Evolutionary conservation across 768 basidiomycete genomes (phyloP).

Genomic region (Panellus pusillus): DNA sequence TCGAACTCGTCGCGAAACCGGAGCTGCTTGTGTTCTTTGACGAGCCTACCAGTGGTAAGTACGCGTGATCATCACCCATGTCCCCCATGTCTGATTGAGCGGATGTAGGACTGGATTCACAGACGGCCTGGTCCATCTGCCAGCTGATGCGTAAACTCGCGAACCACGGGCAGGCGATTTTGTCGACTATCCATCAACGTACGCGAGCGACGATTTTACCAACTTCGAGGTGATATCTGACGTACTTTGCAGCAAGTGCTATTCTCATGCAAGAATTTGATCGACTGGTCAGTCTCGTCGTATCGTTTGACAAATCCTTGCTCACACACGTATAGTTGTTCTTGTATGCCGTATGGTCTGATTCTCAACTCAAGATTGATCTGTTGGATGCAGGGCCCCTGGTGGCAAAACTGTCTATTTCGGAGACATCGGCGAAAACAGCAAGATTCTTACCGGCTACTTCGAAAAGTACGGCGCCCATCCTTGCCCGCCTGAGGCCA

Average conservation of each 20-base stretch:
- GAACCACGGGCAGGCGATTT: constrained; percentile 53
- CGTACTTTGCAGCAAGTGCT: constrained; percentile 26
- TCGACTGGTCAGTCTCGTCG: constrained; percentile 29
- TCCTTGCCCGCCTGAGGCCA: constrained; percentile 51
- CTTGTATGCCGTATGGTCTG: background rate
- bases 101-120: constrained; percentile 43
- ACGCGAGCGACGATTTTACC: background rate
- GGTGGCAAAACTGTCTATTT: constrained; percentile 60
- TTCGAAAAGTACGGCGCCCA: constrained; percentile 59
- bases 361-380: background rate
- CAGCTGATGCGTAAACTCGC: constrained; percentile 52
- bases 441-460: constrained; percentile 53
- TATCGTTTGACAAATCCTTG: background rate
- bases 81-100: background rate
- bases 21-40: constrained; percentile 56
- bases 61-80: background rate
- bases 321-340: constrained; percentile 6
- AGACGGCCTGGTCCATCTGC: constrained; percentile 51
- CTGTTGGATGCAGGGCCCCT: constrained; percentile 36
- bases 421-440: constrained; percentile 57
- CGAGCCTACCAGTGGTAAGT: constrained; percentile 51
- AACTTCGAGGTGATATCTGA: background rate
- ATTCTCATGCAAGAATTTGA: constrained; percentile 56
- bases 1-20: constrained; percentile 55
- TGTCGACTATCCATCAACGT: constrained; percentile 45